These are phyloP conservation scores for Aspergillus clavatus DNA, from an alignment of 2,329 filamentous ascomycete genomes.

Conservation along the genomic window DNA sequence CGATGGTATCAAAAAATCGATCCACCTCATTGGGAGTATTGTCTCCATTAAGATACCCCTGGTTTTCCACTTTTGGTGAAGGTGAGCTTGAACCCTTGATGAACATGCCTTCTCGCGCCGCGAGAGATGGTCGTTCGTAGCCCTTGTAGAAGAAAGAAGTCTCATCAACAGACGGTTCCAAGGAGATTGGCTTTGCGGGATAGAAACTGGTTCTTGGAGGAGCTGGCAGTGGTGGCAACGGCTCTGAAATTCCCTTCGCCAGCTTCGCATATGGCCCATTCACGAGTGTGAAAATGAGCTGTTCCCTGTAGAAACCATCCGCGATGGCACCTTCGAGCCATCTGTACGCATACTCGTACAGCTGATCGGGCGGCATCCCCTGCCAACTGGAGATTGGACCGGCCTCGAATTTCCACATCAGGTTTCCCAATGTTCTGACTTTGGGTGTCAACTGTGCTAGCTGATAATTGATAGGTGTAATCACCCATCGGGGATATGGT, in stretches of 20 bases:
- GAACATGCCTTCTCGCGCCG: constrained; percentile 5
- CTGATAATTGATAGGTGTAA: constrained; percentile 1
- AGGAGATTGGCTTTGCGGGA: not conserved
- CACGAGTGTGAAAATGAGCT: constrained; percentile 8
- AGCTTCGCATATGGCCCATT: constrained; percentile 2
- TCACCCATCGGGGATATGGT: constrained; percentile 11
- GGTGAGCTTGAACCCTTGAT: not conserved
- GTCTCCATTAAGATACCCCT: no score
- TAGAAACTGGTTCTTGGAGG: constrained; percentile 6
- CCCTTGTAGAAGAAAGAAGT: not conserved
- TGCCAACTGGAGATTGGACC: constrained; percentile 6
- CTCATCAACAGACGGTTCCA: not conserved
- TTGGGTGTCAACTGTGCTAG: not conserved
- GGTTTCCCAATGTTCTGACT: not conserved
- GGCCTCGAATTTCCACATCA: constrained; percentile 20
- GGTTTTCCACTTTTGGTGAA: not conserved
- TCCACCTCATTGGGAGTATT: not conserved
- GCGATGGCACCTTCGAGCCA: constrained; percentile 14
- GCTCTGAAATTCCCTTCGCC: constrained; percentile 15
- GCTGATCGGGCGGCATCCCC: constrained; percentile 2
- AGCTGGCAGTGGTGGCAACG: constrained; percentile 18
- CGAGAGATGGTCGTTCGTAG: constrained; percentile 8
- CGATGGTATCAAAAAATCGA: not conserved
- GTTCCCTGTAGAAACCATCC: constrained; percentile 10
- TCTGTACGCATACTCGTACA: constrained; percentile 20